These are phyloP conservation scores for Ascodesmis nigricans DNA, from an alignment of 495 filamentous ascomycete species.

Conservation along the genomic window DNA sequence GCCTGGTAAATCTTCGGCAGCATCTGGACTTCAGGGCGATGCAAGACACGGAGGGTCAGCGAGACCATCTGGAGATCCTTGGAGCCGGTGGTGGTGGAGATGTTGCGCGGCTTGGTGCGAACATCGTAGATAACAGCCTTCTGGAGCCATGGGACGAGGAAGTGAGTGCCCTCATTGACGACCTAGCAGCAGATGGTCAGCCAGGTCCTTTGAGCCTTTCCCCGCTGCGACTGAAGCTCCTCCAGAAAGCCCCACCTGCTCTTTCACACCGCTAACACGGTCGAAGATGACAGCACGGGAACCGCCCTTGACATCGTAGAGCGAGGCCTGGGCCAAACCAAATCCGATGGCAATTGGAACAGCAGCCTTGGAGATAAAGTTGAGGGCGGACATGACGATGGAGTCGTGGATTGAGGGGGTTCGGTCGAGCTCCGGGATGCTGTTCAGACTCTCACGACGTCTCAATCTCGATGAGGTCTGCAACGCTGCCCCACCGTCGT, in stretches of 20 bases:
- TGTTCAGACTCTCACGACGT: too few species aligned
- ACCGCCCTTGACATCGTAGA: conserved; percentile 95
- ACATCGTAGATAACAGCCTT: conserved; percentile 92
- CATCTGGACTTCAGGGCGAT: conserved; percentile 77
- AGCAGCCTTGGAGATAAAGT: conserved; percentile 42
- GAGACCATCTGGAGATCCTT: conserved; percentile 99
- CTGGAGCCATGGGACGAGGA: conserved; percentile 90
- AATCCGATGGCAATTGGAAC: conserved; percentile 45
- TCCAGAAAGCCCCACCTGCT: conserved; percentile 26
- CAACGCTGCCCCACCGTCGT: background rate
- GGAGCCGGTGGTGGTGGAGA: conserved; percentile 91
- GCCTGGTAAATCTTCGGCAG: conserved; percentile 98
- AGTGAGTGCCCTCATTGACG: conserved; percentile 90
- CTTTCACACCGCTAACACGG: conserved; percentile 73
- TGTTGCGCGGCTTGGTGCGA: conserved; percentile 87
- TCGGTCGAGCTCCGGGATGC: too few species aligned
- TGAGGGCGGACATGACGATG: too few species aligned
- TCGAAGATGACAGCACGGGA: conserved; percentile 96
- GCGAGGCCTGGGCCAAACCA: conserved; percentile 42
- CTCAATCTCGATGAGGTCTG: too few species aligned
- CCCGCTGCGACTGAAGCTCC: background rate
- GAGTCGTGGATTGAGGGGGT: conserved; percentile 37
- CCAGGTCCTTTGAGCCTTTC: background rate
- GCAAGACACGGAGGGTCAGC: conserved; percentile 85
- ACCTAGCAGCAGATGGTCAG: too few species aligned